Conservation (phyloP, 176 grass and related monocot species). For the Triticum timopheevii region DNA sequence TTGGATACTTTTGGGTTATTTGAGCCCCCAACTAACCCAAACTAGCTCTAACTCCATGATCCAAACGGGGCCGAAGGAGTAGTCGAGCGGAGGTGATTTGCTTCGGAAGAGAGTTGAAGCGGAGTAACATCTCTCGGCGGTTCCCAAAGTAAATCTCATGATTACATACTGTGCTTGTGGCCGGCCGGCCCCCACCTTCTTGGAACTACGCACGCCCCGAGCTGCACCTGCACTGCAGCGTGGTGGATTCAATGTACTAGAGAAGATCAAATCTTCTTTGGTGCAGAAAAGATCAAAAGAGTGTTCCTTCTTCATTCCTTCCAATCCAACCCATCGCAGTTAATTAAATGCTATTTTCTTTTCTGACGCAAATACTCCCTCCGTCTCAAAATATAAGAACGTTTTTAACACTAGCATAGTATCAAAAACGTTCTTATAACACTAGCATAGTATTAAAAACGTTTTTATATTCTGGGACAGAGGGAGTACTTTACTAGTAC, state of each 20-base stretch:
- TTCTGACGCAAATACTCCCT: not conserved
- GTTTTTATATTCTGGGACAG: too few species aligned
- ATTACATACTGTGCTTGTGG: not conserved
- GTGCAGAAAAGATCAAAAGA: not conserved
- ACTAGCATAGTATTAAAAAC: too few species aligned
- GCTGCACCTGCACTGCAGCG: not conserved
- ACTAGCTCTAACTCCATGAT: too few species aligned
- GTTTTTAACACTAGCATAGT: too few species aligned
- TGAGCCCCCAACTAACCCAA: too few species aligned
- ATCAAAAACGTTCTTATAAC: too few species aligned
- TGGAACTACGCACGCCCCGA: not conserved
- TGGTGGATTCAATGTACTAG: not conserved
- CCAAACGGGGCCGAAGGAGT: too few species aligned
- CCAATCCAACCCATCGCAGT: not conserved
- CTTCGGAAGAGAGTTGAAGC: not conserved
- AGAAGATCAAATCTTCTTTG: not conserved
- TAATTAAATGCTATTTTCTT: not conserved
- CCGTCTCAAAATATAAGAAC: too few species aligned
- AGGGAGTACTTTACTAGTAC: not conserved
- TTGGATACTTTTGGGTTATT: too few species aligned
- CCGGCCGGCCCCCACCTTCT: not conserved
- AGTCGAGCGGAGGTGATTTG: not conserved
- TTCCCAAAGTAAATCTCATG: slow-evolving; percentile 13
- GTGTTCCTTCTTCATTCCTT: not conserved
- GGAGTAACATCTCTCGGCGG: not conserved